Conservation (phyloP, 192 early-diverging fungal genomes). For the Entophlyctis helioformis region DNA sequence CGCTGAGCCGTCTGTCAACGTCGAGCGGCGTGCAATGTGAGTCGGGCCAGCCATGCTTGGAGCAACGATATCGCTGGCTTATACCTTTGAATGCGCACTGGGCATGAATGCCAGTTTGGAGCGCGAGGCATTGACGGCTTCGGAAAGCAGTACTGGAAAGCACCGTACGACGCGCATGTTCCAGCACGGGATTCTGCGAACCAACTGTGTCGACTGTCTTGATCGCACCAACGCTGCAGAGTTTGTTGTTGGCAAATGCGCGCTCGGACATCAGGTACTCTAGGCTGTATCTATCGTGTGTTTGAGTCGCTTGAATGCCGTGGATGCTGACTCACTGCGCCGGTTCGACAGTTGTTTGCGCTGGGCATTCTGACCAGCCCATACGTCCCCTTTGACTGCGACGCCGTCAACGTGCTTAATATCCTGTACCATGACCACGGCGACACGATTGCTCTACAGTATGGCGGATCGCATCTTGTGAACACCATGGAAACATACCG, state of each 20-base stretch:
- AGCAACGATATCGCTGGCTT: too few relatives aligned
- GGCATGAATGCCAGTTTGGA: background rate
- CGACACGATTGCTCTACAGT: constrained; percentile 78
- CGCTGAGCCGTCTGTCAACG: constrained; percentile 43
- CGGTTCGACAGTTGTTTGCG: constrained; percentile 66
- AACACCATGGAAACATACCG: constrained; percentile 98
- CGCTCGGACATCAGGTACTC: constrained; percentile 68
- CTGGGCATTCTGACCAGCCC: constrained; percentile 73
- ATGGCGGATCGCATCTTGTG: constrained; percentile 94
- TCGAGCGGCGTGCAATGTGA: constrained; percentile 14
- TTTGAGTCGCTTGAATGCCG: background rate
- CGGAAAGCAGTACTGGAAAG: background rate
- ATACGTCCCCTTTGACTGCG: constrained; percentile 78
- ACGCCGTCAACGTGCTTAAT: constrained; percentile 84
- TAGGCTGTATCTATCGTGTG: background rate
- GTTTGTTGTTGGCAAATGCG: constrained; percentile 88
- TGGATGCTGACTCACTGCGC: too few relatives aligned
- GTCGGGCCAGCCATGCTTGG: background rate
- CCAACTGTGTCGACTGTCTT: constrained; percentile 97
- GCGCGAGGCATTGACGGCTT: background rate
- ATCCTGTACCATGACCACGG: constrained; percentile 98
- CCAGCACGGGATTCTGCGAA: constrained; percentile 82
- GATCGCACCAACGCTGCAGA: constrained; percentile 98
- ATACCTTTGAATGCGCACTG: background rate
- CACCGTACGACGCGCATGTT: constrained; percentile 25